Evolutionary conservation across 140 eudicot species (phyloP), one percentile per base, ranked within the genome.

Genomic region (Bidens hawaiensis): DNA sequence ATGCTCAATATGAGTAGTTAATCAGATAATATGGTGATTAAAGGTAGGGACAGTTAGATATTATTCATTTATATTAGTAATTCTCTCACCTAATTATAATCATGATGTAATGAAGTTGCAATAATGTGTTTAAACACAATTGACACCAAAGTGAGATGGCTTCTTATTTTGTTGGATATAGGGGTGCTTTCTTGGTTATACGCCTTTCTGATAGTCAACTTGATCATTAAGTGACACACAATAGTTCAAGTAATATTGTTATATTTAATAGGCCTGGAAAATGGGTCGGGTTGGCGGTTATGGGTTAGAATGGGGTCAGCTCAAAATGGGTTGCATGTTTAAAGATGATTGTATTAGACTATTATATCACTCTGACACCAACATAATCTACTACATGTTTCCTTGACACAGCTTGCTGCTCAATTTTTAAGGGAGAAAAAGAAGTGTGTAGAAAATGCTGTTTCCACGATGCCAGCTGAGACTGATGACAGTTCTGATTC

Each of bases 361-460:
- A n/a, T 55, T 28, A 27, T 55, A 23, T 13, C 25, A 55, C 23
- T 17, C 62, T 27, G 24, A 55, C 62, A 55, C 28, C 25, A 55
- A 15, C 25, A 11, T 34, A 56, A 56, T 58, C 46, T 55, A 57
- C 33, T 58, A 38, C 27, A 43, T 79, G 31, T 75, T 70, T 26
- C 62, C 70, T 58, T 74, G 73, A 43, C 69, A 65, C 84, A 93
- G 95, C 47, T 83, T 74, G 95, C 99, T 67, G 94, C 96, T 75
- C 82, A 75, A 15, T 73, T 74, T 73, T 60, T 93, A 65, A 93
- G 80, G 81, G 90, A 88, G 65, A 93, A 88, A 76, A 83, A 85
- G 65, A 63, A 77, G 6, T 76, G 87, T 58, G 70, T 88, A 73
- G 95, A 88, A 81, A 59, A 72, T 70, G 82, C 89, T 49, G 68